A percentile compares a stretch with the other conserved stretches of the same genome.
Conservation (phyloP, 2,329 filamentous ascomycete genomes). For the Exophiala bonariae region DNA sequence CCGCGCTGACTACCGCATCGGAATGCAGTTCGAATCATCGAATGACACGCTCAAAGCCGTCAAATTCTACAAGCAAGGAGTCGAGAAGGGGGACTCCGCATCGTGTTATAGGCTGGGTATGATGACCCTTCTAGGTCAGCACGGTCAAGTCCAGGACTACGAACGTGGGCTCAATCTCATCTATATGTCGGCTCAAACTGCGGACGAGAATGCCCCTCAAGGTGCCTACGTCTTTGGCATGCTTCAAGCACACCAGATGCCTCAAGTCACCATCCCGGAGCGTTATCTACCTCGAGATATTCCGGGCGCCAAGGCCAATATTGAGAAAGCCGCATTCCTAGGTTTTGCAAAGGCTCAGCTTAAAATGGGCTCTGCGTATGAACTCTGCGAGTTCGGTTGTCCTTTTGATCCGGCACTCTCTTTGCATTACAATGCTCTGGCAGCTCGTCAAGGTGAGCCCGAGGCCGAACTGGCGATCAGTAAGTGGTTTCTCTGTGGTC, state of each 20-base stretch:
- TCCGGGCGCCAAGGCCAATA: slow-evolving; percentile 75
- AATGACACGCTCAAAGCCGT: slow-evolving; percentile 91
- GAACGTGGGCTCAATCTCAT: slow-evolving; percentile 78
- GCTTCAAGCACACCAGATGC: slow-evolving; percentile 84
- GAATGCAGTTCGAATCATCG: slow-evolving; percentile 96
- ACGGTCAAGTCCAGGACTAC: slow-evolving; percentile 83
- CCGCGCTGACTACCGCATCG: slow-evolving; percentile 91
- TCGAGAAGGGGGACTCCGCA: slow-evolving; percentile 80
- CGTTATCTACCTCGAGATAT: slow-evolving; percentile 69
- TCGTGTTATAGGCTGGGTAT: slow-evolving; percentile 88
- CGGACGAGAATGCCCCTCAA: slow-evolving; percentile 95
- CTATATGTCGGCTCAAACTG: slow-evolving; percentile 75
- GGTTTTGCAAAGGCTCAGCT: slow-evolving; percentile 95
- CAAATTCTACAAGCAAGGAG: slow-evolving; percentile 82
- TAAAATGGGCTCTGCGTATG: slow-evolving; percentile 95
- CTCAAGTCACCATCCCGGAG: slow-evolving; percentile 83
- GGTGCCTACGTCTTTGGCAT: slow-evolving; percentile 95
- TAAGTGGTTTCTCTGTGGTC: slow-evolving; percentile 97
- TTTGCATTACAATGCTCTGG: slow-evolving; percentile 91
- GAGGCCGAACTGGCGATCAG: slow-evolving; percentile 96
- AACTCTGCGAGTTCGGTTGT: slow-evolving; percentile 88
- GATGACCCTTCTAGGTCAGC: slow-evolving; percentile 95
- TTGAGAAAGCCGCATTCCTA: slow-evolving; percentile 93
- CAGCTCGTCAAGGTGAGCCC: slow-evolving; percentile 85
- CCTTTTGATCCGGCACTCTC: slow-evolving; percentile 93